phyloP scores from a whole-genome alignment of 106 monocot species.

The Allium cepa region DNA sequence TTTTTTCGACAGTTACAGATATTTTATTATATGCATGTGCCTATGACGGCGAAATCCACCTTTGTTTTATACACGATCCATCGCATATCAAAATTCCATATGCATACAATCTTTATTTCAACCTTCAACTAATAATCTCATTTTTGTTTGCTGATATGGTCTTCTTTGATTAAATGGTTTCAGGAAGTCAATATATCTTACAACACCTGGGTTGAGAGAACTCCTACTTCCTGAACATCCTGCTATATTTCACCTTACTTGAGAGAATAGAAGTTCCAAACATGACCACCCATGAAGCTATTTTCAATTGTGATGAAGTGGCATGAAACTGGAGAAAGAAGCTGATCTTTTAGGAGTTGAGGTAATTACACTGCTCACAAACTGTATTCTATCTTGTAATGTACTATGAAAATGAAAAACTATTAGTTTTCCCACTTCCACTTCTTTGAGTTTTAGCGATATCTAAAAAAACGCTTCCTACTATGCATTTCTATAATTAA shows the following conservation, averaged over 20 bases:
- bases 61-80: too few relatives aligned
- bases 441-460: neutral
- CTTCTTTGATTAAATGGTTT: slow-evolving; percentile 94
- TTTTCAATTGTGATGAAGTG: slow-evolving; percentile 92
- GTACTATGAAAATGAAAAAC: too few relatives aligned
- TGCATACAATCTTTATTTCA: neutral
- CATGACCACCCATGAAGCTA: slow-evolving; percentile 85
- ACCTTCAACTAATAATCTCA: neutral
- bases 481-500: too few relatives aligned
- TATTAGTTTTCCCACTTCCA: too few relatives aligned
- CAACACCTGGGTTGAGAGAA: slow-evolving; percentile 73
- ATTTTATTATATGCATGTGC: too few relatives aligned
- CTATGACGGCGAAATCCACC: too few relatives aligned
- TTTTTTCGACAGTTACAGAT: too few relatives aligned
- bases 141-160: slow-evolving; percentile 65
- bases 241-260: slow-evolving; percentile 81
- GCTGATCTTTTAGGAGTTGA: slow-evolving; percentile 59
- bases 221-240: slow-evolving; percentile 94
- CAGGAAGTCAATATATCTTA: slow-evolving; percentile 87
- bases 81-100: too few relatives aligned
- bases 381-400: neutral
- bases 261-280: slow-evolving; percentile 95
- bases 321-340: slow-evolving; percentile 76
- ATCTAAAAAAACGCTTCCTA: too few relatives aligned
- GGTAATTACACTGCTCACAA: slow-evolving; percentile 18